These are phyloP conservation scores for Blastocrithidia nonstop DNA, from an alignment of 208 protist genomes.

Conservation along the genomic window DNA sequence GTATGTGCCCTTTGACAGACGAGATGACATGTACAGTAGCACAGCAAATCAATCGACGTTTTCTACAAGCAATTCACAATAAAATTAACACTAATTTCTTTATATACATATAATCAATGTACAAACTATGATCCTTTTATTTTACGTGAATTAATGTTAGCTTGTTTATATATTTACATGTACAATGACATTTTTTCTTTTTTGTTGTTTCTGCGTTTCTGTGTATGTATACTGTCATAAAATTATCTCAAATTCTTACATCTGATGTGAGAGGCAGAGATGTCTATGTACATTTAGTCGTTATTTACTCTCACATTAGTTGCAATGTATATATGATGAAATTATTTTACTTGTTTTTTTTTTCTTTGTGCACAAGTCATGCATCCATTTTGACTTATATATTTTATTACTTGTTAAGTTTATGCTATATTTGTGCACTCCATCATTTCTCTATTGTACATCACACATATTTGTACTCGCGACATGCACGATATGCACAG, in stretches of 20 bases:
- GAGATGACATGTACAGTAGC: not conserved
- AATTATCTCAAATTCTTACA: not conserved
- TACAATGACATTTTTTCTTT: not conserved
- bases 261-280: not conserved
- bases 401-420: not conserved
- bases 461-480: too few species aligned
- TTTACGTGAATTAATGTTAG: not conserved
- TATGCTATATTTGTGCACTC: not conserved
- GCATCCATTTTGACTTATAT: not conserved
- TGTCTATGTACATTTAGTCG: not conserved
- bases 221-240: not conserved
- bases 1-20: conserved; percentile 19
- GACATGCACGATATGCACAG: too few species aligned
- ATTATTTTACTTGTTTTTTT: too few species aligned
- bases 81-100: not conserved
- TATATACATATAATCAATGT: not conserved
- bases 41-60: not conserved
- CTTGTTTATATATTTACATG: not conserved
- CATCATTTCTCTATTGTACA: too few species aligned
- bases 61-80: not conserved
- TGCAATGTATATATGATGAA: not conserved
- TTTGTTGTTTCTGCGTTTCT: conserved; percentile 1
- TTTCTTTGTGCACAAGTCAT: not conserved
- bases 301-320: not conserved
- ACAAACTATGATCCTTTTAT: not conserved